Base-by-base conservation (phyloP, 306 rosid genomes). In the Dalbergia cultrata region DNA sequence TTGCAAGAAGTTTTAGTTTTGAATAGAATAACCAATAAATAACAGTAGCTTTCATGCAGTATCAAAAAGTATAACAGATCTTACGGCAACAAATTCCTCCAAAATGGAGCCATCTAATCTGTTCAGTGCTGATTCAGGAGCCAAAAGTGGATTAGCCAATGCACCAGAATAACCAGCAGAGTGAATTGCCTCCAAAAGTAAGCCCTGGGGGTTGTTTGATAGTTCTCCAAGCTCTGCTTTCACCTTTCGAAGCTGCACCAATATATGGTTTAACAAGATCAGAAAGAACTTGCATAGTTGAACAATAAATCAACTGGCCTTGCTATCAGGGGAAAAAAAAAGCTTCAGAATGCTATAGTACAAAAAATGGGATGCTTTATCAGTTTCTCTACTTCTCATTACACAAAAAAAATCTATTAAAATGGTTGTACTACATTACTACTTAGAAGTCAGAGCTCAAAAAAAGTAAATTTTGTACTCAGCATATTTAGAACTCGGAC, bases 151-250 rank as follows among this genome's bases (percentile, higher is more conserved):
- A 85, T 86, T 89, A 60, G 89, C 88, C 86, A 93, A 84, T 59
- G 94, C 94, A 70, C 97, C 97, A 60, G 88, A 66, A 83, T 87
- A 93, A 63, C 92, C 97, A 74, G 92, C 92, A 31, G 97, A 91
- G 74, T 91, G 97, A 74, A 91, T 76, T 50, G 92, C 94, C 83
- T 93, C 97, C 89, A 93, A 72, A 52, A 93, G 97, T 77, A 93
- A 84, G 62, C 90, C 91, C 56, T 93, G 97, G 59, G 97, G 97
- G 81, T 91, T 93, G 47, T 90, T 93, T 58, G 89, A 67, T 34
- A 86, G 83, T 66, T 88, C 94, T 19, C 64, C 89, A 85, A 93
- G 81, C 77, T 91, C 97, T 71, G 85, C 87, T 79, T 70, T 88
- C 41, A 39, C 83, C 91, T 93, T 96, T 41, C 58, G 83, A 67